Percentiles rank a stretch among this genome's conserved stretches.
These are phyloP conservation scores for Leccinum sublutescens DNA, from an alignment of 768 basidiomycete genomes.

Conservation along the genomic window DNA sequence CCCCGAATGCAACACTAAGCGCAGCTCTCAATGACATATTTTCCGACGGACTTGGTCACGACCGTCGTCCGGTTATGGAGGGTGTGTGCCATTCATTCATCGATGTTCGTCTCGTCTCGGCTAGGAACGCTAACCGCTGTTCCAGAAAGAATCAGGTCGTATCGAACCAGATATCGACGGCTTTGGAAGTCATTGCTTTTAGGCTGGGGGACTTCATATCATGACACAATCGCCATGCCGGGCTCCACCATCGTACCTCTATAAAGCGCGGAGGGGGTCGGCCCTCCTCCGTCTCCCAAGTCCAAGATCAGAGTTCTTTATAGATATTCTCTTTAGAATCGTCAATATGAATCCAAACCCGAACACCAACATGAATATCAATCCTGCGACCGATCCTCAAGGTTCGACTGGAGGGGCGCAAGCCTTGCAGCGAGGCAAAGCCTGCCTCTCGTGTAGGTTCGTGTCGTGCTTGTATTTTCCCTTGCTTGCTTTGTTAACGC, in stretches of 20 bases:
- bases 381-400: conserved; percentile 7
- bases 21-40: not conserved
- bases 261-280: not conserved
- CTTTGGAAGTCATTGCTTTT: not conserved
- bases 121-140: not conserved
- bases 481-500: not conserved
- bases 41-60: not conserved
- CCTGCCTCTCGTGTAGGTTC: conserved; percentile 53
- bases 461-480: conserved; percentile 9
- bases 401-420: conserved; percentile 4
- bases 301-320: not conserved
- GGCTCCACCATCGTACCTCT: not conserved
- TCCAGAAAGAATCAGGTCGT: not conserved
- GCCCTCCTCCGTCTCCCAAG: not conserved
- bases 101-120: not conserved
- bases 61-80: not conserved
- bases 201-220: not conserved
- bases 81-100: not conserved
- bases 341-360: not conserved
- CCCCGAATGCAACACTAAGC: not conserved
- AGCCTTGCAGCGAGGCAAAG: conserved; percentile 46
- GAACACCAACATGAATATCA: conserved; percentile 1
- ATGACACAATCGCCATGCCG: not conserved
- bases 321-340: not conserved
- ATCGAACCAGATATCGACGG: not conserved